Conservation (phyloP, 345 rosid genomes). For the Murraya paniculata region DNA sequence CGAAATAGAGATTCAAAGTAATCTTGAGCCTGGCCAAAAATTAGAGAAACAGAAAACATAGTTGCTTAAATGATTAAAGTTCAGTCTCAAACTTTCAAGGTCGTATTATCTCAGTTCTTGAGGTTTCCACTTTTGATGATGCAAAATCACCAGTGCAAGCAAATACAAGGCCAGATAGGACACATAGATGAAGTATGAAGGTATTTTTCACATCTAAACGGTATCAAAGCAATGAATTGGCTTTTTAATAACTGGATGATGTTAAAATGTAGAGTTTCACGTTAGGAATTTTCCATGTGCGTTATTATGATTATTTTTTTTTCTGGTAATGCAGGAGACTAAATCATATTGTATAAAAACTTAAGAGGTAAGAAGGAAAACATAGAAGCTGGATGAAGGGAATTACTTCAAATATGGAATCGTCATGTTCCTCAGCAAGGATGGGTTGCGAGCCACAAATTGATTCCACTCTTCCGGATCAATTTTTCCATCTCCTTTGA, state of each 20-base stretch:
- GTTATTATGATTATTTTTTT: neutral
- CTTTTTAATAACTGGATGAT: too few relatives aligned
- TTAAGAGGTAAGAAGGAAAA: neutral
- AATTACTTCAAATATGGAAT: slow-evolving; percentile 44
- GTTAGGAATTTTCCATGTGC: neutral
- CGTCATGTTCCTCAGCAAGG: slow-evolving; percentile 44
- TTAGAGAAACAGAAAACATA: neutral
- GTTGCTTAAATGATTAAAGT: neutral
- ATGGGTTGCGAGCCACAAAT: slow-evolving; percentile 28
- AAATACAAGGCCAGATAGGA: too few relatives aligned
- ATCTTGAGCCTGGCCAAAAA: neutral
- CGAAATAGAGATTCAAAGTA: neutral
- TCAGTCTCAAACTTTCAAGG: neutral
- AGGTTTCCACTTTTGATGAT: too few relatives aligned
- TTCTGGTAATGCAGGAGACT: neutral
- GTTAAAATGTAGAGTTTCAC: too few relatives aligned
- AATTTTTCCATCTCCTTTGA: slow-evolving; percentile 41
- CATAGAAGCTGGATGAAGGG: neutral
- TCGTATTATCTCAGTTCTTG: too few relatives aligned
- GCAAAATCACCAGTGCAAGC: too few relatives aligned
- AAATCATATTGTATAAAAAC: too few relatives aligned
- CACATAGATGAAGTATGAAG: too few relatives aligned
- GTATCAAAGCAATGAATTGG: too few relatives aligned
- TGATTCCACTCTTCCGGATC: slow-evolving; percentile 42
- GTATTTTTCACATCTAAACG: too few relatives aligned